These are phyloP conservation scores for Aspergillus sclerotioniger DNA, from an alignment of 495 filamentous ascomycete genomes.

Conservation along the genomic window DNA sequence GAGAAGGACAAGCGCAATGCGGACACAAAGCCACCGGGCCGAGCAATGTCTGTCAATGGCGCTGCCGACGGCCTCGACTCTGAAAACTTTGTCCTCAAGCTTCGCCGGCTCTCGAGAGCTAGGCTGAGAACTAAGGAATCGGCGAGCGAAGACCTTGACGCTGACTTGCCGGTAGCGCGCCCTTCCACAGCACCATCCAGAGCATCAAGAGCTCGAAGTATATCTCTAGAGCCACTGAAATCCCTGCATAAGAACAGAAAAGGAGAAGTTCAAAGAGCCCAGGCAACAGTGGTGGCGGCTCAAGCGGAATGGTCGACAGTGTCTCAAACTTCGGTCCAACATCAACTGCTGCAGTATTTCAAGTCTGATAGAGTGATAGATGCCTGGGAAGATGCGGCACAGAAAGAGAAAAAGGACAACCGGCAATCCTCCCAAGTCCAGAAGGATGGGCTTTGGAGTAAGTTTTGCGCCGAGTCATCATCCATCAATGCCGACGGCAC, in stretches of 20 bases:
- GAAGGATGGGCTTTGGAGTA: constrained; percentile 36
- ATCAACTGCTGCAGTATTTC: constrained; percentile 39
- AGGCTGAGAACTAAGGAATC: constrained; percentile 26
- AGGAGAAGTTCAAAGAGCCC: constrained; percentile 7
- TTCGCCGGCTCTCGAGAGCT: constrained; percentile 30
- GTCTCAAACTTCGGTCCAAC: constrained; percentile 18
- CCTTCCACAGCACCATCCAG: constrained; percentile 32
- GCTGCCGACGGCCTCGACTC: constrained; percentile 11
- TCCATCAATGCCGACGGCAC: constrained; percentile 16
- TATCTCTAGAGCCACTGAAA: constrained; percentile 32
- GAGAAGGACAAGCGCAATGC: not conserved
- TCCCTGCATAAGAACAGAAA: constrained; percentile 20
- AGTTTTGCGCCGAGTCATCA: constrained; percentile 33
- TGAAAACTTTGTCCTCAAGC: constrained; percentile 19
- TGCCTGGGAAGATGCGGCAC: constrained; percentile 34
- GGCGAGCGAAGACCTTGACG: constrained; percentile 19
- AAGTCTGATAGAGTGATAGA: constrained; percentile 42
- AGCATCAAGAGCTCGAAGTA: constrained; percentile 26
- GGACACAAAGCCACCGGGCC: not conserved
- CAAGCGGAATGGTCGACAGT: constrained; percentile 13
- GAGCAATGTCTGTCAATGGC: constrained; percentile 14
- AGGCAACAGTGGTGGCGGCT: constrained; percentile 5
- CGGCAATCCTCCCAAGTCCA: constrained; percentile 16
- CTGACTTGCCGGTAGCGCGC: constrained; percentile 13
- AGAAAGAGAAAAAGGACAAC: constrained; percentile 15